phyloP scores from a whole-genome alignment of 2,329 filamentous ascomycete genomes.

The Fusarium nisikadoi region DNA sequence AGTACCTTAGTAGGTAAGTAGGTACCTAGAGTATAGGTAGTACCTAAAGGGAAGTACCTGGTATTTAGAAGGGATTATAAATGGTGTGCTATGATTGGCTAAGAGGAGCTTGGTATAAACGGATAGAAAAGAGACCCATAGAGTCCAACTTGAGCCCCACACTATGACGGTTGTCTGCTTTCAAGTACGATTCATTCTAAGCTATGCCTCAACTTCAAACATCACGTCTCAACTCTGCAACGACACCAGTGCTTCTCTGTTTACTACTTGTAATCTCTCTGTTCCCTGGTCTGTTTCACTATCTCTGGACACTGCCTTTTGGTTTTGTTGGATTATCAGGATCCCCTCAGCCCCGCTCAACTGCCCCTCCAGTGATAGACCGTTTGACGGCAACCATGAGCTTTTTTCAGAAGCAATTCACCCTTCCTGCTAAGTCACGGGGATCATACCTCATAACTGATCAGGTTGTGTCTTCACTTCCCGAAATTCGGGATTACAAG shows the following conservation, averaged over 20 bases:
- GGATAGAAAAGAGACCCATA: constrained; percentile 10
- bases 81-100: constrained; percentile 33
- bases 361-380: constrained; percentile 39
- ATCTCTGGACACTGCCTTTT: constrained; percentile 61
- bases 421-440: constrained; percentile 78
- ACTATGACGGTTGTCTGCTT: constrained; percentile 36
- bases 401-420: constrained; percentile 88
- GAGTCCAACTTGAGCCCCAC: constrained; percentile 45
- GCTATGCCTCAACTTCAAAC: constrained; percentile 59
- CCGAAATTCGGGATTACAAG: constrained; percentile 85
- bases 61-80: constrained; percentile 26
- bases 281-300: constrained; percentile 65
- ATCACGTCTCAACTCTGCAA: constrained; percentile 51
- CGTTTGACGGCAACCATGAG: constrained; percentile 61
- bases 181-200: constrained; percentile 27
- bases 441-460: constrained; percentile 93
- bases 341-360: constrained; percentile 46
- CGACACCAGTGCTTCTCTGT: constrained; percentile 57
- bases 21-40: not conserved
- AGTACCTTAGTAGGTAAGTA: too few species aligned
- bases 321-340: constrained; percentile 51
- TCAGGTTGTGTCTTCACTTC: constrained; percentile 74
- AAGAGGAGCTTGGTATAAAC: constrained; percentile 6
- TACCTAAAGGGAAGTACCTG: not conserved
- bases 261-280: constrained; percentile 61